phyloP scores from a whole-genome alignment of 345 rosid genomes.

The Populus deltoides region DNA sequence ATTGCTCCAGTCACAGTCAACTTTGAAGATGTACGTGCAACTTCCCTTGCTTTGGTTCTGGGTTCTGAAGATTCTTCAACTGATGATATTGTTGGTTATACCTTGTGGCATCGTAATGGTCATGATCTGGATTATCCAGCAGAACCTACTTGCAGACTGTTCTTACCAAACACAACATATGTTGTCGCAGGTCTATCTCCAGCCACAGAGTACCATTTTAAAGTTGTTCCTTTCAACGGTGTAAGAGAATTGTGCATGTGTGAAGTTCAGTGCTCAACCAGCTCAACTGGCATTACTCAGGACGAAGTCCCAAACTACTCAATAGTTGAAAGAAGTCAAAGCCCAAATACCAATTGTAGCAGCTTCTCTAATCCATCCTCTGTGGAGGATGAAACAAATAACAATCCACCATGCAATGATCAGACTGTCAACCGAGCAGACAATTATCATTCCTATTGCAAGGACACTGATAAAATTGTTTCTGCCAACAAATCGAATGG shows the following conservation, averaged over 20 bases:
- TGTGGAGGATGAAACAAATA: conserved; percentile 81
- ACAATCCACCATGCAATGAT: conserved; percentile 34
- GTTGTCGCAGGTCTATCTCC: conserved; percentile 62
- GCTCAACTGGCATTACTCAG: conserved; percentile 33
- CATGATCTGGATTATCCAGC: conserved; percentile 46
- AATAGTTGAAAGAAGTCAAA: conserved; percentile 72
- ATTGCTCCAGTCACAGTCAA: conserved; percentile 41
- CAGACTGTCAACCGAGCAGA: conserved; percentile 45
- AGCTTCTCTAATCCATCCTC: conserved; percentile 83
- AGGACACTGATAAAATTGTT: conserved; percentile 37
- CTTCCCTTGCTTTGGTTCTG: conserved; percentile 63
- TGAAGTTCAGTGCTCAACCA: conserved; percentile 50
- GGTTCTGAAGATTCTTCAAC: conserved; percentile 41
- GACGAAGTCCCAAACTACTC: conserved; percentile 45
- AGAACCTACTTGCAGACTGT: conserved; percentile 68
- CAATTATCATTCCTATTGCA: conserved; percentile 39
- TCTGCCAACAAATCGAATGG: conserved; percentile 30
- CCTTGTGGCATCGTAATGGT: conserved; percentile 76
- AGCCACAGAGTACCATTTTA: conserved; percentile 64
- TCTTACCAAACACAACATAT: conserved; percentile 57
- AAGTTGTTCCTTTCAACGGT: conserved; percentile 52
- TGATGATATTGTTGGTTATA: conserved; percentile 45
- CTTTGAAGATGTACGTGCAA: conserved; percentile 62
- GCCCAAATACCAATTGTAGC: conserved; percentile 90
- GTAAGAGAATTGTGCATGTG: conserved; percentile 41